phyloP scores from a whole-genome alignment of 768 basidiomycete species.

The Leccinum ochraceum region DNA sequence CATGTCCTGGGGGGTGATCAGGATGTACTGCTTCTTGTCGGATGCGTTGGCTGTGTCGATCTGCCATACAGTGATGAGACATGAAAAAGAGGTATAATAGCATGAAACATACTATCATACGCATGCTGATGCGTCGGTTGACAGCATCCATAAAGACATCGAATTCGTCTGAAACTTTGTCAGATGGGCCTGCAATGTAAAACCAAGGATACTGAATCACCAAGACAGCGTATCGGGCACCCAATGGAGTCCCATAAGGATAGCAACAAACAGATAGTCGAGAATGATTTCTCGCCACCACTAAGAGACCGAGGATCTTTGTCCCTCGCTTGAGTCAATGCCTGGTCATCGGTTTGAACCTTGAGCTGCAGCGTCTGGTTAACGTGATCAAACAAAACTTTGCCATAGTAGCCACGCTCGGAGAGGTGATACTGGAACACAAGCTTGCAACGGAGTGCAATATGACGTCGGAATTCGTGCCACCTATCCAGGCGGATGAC shows the following conservation, averaged over 20 bases:
- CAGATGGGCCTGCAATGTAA: slow-evolving; percentile 3
- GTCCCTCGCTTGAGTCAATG: slow-evolving; percentile 63
- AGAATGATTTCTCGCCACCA: slow-evolving; percentile 96
- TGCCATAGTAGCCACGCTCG: slow-evolving; percentile 86
- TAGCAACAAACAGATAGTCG: slow-evolving; percentile 91
- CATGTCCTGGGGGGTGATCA: slow-evolving; percentile 97
- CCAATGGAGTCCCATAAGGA: slow-evolving; percentile 96
- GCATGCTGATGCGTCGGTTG: slow-evolving; percentile 90
- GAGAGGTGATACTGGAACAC: slow-evolving; percentile 82
- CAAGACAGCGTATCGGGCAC: slow-evolving; percentile 90
- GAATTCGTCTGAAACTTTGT: slow-evolving; percentile 73
- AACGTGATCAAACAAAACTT: slow-evolving; percentile 83
- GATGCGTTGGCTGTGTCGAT: slow-evolving; percentile 88
- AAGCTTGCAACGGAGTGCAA: slow-evolving; percentile 83
- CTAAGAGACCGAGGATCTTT: slow-evolving; percentile 86
- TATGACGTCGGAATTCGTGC: slow-evolving; percentile 86
- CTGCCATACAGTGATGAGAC: slow-evolving; percentile 37
- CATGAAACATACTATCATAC: slow-evolving; percentile 74
- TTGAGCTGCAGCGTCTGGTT: slow-evolving; percentile 64
- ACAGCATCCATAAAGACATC: slow-evolving; percentile 98
- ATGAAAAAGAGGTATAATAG: neutral
- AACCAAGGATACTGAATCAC: slow-evolving; percentile 39
- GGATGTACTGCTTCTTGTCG: slow-evolving; percentile 88
- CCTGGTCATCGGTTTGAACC: slow-evolving; percentile 84
- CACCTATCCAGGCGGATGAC: slow-evolving; percentile 67